A percentile compares a stretch with the other conserved stretches of the same genome.
phyloP scores from a whole-genome alignment of 192 early-diverging fungal species.

The Thamnidium elegans region DNA sequence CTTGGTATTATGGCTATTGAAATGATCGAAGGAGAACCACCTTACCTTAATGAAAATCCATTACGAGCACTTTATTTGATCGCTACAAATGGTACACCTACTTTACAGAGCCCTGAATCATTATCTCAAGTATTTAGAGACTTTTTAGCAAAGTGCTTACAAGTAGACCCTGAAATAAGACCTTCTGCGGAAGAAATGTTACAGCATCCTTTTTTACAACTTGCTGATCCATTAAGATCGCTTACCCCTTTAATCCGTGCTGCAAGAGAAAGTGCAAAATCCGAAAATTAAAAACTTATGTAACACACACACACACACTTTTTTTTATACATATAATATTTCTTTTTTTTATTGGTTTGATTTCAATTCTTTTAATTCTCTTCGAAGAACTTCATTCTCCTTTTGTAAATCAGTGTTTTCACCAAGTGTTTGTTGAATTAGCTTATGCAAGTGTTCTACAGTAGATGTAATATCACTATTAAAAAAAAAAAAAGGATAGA shows the following conservation, averaged over 20 bases:
- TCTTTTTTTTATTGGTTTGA: background rate
- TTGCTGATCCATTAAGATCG: conserved; percentile 81
- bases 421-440: conserved; percentile 15
- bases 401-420: conserved; percentile 19
- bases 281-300: conserved; percentile 1
- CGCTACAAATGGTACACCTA: conserved; percentile 93
- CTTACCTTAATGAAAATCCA: conserved; percentile 94
- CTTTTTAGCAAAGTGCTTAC: conserved; percentile 78
- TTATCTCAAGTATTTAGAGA: conserved; percentile 72
- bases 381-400: conserved; percentile 23
- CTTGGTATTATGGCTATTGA: conserved; percentile 97
- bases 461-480: background rate
- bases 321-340: background rate
- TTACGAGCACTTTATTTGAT: conserved; percentile 88
- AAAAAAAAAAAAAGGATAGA: no score
- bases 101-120: conserved; percentile 82
- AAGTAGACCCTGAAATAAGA: conserved; percentile 80
- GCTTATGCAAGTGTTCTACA: conserved; percentile 14
- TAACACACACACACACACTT: background rate
- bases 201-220: conserved; percentile 80
- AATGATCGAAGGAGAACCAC: conserved; percentile 97
- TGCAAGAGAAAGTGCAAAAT: conserved; percentile 5
- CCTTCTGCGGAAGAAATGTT: conserved; percentile 77
- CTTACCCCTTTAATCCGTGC: conserved; percentile 73
- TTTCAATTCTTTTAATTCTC: conserved; percentile 22